These are phyloP conservation scores for Pseudozyma hubeiensis DNA, from an alignment of 1,284 basidiomycete species.

Conservation along the genomic window DNA sequence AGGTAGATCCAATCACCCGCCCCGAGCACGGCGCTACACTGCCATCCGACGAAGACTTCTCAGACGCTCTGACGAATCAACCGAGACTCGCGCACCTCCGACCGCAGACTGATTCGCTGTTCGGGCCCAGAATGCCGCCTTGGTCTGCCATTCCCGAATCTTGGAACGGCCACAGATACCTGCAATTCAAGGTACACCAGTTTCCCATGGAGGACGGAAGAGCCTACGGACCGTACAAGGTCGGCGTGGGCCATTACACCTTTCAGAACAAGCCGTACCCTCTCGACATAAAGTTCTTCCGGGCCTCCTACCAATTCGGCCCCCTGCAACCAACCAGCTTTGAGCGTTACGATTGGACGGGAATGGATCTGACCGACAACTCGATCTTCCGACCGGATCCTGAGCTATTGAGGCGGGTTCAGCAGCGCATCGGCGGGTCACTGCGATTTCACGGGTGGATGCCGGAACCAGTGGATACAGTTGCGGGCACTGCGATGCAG, in stretches of 20 bases:
- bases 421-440: neutral
- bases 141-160: no score
- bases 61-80: no score
- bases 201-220: neutral
- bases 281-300: slow-evolving; percentile 1
- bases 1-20: no score
- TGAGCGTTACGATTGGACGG: neutral
- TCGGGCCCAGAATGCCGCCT: no score
- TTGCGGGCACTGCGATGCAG: neutral
- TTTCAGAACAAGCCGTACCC: slow-evolving; percentile 9
- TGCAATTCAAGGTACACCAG: neutral
- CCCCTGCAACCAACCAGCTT: neutral
- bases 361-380: no score
- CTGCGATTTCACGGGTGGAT: neutral
- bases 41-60: no score
- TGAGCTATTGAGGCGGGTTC: neutral
- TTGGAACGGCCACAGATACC: neutral
- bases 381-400: slow-evolving; percentile 12
- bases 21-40: no score
- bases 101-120: no score
- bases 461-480: neutral
- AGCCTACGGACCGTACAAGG: neutral
- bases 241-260: neutral
- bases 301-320: neutral
- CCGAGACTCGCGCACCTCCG: no score